Percentiles rank a stretch among this genome's conserved stretches.
These are phyloP conservation scores for Diaporthe sp. DNA, from an alignment of 2,329 filamentous ascomycete species.

Conservation along the genomic window DNA sequence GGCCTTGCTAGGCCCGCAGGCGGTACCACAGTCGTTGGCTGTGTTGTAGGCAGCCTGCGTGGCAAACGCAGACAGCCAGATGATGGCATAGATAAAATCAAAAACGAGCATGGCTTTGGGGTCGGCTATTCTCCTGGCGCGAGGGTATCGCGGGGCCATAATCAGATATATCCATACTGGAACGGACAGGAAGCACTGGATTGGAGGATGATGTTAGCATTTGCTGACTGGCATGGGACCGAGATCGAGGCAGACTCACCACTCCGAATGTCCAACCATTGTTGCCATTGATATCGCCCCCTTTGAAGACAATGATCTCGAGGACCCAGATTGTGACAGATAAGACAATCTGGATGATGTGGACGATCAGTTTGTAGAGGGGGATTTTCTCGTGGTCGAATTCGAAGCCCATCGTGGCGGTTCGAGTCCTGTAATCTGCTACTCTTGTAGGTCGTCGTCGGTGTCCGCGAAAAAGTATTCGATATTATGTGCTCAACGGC, in stretches of 20 bases:
- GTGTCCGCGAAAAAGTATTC: background rate
- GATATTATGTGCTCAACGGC: background rate
- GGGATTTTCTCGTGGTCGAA: slow-evolving; percentile 69
- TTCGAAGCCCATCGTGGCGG: slow-evolving; percentile 59
- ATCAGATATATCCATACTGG: slow-evolving; percentile 76
- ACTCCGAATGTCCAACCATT: slow-evolving; percentile 76
- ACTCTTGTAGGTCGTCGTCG: background rate
- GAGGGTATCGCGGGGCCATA: slow-evolving; percentile 74
- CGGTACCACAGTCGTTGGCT: slow-evolving; percentile 66
- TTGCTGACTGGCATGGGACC: background rate
- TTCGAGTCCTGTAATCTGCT: background rate
- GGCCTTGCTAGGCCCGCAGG: slow-evolving; percentile 73
- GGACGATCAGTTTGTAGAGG: slow-evolving; percentile 69
- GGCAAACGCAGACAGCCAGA: slow-evolving; percentile 78
- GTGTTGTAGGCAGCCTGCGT: slow-evolving; percentile 76
- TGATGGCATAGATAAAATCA: slow-evolving; percentile 69
- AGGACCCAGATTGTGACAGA: slow-evolving; percentile 71
- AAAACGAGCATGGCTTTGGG: slow-evolving; percentile 73
- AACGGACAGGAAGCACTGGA: slow-evolving; percentile 74
- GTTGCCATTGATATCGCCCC: slow-evolving; percentile 66
- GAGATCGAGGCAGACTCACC: slow-evolving; percentile 58
- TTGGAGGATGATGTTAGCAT: slow-evolving; percentile 33
- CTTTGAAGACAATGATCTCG: slow-evolving; percentile 71
- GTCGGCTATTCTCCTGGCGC: slow-evolving; percentile 73
- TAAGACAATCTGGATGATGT: slow-evolving; percentile 68